Percentiles rank a stretch among this genome's conserved stretches.
These are phyloP conservation scores for Xylaria acuta DNA, from an alignment of 495 filamentous ascomycete species.

Conservation along the genomic window DNA sequence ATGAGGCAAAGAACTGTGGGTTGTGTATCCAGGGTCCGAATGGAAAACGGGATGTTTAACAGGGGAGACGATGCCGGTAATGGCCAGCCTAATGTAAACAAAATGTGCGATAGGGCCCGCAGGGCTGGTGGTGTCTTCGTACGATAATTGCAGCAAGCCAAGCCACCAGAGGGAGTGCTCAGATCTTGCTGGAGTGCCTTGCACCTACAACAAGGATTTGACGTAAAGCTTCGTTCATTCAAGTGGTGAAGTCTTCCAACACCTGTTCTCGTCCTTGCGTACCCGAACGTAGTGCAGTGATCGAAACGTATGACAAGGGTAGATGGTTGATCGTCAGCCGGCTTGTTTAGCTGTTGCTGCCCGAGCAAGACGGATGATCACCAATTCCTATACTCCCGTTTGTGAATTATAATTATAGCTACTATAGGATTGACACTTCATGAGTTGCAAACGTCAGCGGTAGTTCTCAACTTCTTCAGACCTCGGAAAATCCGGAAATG, in stretches of 20 bases:
- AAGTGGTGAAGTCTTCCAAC: conserved; percentile 4
- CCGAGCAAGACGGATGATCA: conserved; percentile 48
- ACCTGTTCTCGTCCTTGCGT: conserved; percentile 16
- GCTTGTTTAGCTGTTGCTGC: conserved; percentile 54
- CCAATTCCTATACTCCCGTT: conserved; percentile 23
- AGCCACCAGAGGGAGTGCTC: conserved; percentile 22
- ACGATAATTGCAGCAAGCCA: conserved; percentile 26
- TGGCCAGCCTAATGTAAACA: conserved; percentile 4
- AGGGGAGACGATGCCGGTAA: conserved; percentile 23
- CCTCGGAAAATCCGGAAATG: conserved; percentile 24
- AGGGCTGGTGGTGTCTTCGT: conserved; percentile 20
- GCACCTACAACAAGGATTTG: conserved; percentile 13
- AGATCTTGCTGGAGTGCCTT: conserved; percentile 10
- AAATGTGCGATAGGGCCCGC: conserved; percentile 8
- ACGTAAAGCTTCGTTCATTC: conserved; percentile 9
- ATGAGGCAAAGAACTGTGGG: conserved; percentile 23
- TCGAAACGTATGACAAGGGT: conserved; percentile 34
- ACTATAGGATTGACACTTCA: conserved; percentile 18
- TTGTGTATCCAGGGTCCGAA: conserved; percentile 15
- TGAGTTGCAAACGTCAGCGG: conserved; percentile 22
- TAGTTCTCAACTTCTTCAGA: conserved; percentile 13
- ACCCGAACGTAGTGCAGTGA: conserved; percentile 25
- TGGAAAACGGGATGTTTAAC: conserved; percentile 14
- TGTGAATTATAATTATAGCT: conserved; percentile 19
- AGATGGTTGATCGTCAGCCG: conserved; percentile 42